Conservation (phyloP, 441 rosid species). For the Corymbia citriodora region DNA sequence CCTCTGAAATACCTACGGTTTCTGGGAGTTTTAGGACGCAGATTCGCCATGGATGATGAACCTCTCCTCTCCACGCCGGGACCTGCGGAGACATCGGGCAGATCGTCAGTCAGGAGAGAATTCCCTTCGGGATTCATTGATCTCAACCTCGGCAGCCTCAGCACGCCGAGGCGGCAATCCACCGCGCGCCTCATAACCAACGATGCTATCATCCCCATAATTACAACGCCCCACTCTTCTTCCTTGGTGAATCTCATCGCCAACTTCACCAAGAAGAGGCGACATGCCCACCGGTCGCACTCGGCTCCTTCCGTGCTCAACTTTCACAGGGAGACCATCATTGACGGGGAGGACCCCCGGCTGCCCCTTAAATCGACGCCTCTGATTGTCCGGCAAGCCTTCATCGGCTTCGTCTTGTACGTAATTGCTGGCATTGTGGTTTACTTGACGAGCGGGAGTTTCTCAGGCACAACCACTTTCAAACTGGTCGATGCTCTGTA, state of each 20-base stretch:
- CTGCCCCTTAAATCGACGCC: conserved; percentile 23
- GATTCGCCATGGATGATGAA: conserved; percentile 35
- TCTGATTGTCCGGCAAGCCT: conserved; percentile 46
- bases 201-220: conserved; percentile 26
- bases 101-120: conserved; percentile 12
- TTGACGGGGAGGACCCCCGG: conserved; percentile 15
- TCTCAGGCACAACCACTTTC: conserved; percentile 34
- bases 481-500: conserved; percentile 56
- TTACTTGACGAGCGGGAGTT: conserved; percentile 24
- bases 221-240: conserved; percentile 22
- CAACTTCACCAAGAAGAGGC: conserved; percentile 31
- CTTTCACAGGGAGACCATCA: conserved; percentile 17
- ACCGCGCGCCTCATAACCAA: conserved; percentile 18
- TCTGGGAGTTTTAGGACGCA: background rate
- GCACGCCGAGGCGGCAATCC: conserved; percentile 23
- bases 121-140: conserved; percentile 21
- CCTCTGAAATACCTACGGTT: fast-evolving
- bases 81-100: background rate
- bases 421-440: conserved; percentile 25
- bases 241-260: conserved; percentile 36
- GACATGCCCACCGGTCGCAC: conserved; percentile 31
- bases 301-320: conserved; percentile 61
- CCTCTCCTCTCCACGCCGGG: conserved; percentile 28
- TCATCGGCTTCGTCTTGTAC: conserved; percentile 38
- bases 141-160: conserved; percentile 1